Evolutionary conservation across 768 basidiomycete genomes (phyloP), one percentile per base, ranked within the genome.

Genomic region (Vararia minispora): DNA sequence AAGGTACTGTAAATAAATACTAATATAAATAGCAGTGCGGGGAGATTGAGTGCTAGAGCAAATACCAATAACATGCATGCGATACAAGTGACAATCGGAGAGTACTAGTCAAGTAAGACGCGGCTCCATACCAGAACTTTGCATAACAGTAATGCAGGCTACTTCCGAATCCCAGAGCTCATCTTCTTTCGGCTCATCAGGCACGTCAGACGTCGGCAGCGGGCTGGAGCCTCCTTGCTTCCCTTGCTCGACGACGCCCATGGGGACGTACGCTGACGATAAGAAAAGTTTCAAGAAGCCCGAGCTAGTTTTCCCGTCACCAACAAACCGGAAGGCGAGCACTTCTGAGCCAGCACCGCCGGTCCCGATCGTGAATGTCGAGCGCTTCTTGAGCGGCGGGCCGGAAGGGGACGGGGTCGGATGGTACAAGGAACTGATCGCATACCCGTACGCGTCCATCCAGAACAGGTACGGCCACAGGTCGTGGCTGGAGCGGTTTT

Each of bases 401-500:
- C 37, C 29, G 13, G 52, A 34, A 16, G 50, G 34, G 24, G 57
- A 55, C 8, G 61, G 56, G 31, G 60, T 62, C 5, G 76, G 70
- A 33, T 69, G 68, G 52, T 74, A 74, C n/a, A 76, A 54, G 39
- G 74, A 61, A 39, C 65, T 68, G 43, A 73, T 72, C 35, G 61
- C 63, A 42, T 75, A 69, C 28, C 62, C 68, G 38, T 63, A 66
- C 2, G 72, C 66, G 48, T 78, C 73, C 71, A 79, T 71, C 51
- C 71, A 75, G 1, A 66, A 65, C 24, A 79, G 61, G 51, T 74
- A 76, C 23, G 76, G 74, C 76, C 75, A 79, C 21, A 79, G 64
- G 50, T 73, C 68, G 40, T 54, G 46, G 45, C 66, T 62, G 2
- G 75, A 65, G 26, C 58, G 52, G 45, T 78, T 77, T 42, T 60